These are phyloP conservation scores for Hypomyces rosellus DNA, from an alignment of 2,329 filamentous ascomycete genomes.

Conservation along the genomic window DNA sequence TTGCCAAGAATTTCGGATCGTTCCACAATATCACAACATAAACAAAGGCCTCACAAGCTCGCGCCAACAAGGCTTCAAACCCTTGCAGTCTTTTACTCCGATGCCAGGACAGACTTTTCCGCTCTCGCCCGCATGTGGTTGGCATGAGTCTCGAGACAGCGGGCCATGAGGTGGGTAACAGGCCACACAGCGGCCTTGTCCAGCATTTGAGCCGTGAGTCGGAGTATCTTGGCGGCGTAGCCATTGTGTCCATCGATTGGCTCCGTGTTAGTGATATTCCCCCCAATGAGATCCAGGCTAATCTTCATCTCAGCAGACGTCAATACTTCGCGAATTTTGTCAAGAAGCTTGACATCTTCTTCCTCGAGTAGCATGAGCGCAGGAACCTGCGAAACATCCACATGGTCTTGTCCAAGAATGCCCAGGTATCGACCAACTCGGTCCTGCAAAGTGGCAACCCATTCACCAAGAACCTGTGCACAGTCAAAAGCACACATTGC, in stretches of 20 bases:
- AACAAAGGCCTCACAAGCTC: no score
- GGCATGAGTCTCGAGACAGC: conserved; percentile 50
- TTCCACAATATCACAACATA: no score
- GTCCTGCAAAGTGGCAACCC: conserved; percentile 88
- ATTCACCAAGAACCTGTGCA: conserved; percentile 87
- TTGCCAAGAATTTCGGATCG: no score
- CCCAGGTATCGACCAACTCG: conserved; percentile 86
- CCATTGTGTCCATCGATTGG: conserved; percentile 58
- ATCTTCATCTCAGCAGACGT: conserved; percentile 74
- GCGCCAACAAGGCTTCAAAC: no score
- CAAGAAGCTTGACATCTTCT: conserved; percentile 79
- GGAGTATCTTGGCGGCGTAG: conserved; percentile 77
- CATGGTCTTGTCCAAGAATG: conserved; percentile 73
- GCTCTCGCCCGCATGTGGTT: conserved; percentile 45
- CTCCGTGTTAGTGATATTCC: conserved; percentile 47
- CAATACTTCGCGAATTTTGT: conserved; percentile 76
- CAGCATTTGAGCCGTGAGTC: conserved; percentile 79
- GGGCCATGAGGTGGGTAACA: conserved; percentile 50
- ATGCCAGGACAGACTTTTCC: conserved; percentile 43
- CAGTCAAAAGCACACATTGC: conserved; percentile 93
- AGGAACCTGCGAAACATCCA: conserved; percentile 74
- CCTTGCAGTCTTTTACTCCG: conserved; percentile 25
- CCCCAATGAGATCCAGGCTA: conserved; percentile 45
- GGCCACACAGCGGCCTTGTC: conserved; percentile 91
- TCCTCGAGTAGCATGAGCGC: conserved; percentile 87